Evolutionary conservation across 1,284 basidiomycete genomes (phyloP).

Genomic region (Caloboletus inedulis): DNA sequence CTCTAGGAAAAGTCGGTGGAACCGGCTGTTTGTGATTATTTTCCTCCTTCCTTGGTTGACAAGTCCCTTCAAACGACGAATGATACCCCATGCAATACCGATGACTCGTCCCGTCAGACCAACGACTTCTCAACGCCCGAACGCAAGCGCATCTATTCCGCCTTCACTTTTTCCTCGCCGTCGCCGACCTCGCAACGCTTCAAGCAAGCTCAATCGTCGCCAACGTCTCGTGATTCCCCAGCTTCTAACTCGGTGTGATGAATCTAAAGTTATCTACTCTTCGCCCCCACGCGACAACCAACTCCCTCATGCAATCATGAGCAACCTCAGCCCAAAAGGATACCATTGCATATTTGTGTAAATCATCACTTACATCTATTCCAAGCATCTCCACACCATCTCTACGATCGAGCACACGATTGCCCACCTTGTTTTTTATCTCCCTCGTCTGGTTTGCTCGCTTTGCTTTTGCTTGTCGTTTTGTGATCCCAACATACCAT

Average conservation of each 20-base stretch:
- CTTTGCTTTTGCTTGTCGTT: constrained; percentile 29
- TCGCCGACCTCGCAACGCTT: constrained; percentile 55
- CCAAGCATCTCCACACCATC: constrained; percentile 29
- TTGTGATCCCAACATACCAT: constrained; percentile 26
- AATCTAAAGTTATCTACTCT: background rate
- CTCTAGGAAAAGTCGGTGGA: constrained; percentile 49
- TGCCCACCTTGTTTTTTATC: constrained; percentile 21
- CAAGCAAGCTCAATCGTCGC: constrained; percentile 33
- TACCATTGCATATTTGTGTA: constrained; percentile 36
- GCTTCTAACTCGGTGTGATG: constrained; percentile 18
- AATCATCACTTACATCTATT: constrained; percentile 35
- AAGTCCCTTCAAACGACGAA: constrained; percentile 12
- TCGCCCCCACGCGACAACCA: background rate
- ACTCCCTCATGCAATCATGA: constrained; percentile 7
- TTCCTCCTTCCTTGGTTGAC: constrained; percentile 36
- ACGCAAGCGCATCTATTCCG: constrained; percentile 63
- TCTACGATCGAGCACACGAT: constrained; percentile 25
- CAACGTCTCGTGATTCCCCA: constrained; percentile 3
- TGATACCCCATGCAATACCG: constrained; percentile 18
- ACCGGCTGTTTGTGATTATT: constrained; percentile 52
- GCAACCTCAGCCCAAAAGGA: constrained; percentile 20
- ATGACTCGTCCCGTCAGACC: constrained; percentile 27
- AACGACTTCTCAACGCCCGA: constrained; percentile 62
- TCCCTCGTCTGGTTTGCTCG: constrained; percentile 29
- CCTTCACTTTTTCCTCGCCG: constrained; percentile 73